phyloP scores from a whole-genome alignment of 1,139 yeast genomes.

The Pichia sorboxylosa region DNA sequence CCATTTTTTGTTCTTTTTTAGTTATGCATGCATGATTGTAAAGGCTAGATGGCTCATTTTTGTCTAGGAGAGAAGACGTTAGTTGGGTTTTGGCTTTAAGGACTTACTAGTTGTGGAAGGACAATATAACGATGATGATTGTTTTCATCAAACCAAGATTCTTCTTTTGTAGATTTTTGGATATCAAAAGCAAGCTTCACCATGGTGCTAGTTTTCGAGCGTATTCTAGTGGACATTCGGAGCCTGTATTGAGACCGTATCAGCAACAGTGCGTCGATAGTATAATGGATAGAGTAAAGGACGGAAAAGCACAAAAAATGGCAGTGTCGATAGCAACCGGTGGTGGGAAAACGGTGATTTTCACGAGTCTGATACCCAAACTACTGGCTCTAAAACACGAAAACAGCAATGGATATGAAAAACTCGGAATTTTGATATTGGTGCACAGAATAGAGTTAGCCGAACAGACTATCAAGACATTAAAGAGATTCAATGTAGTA shows the following conservation, averaged over 20 bases:
- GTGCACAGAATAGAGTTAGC: slow-evolving; percentile 81
- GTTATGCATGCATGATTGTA: no score
- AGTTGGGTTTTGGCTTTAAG: no score
- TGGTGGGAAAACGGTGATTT: slow-evolving; percentile 87
- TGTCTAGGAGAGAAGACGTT: no score
- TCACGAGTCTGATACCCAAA: slow-evolving; percentile 49
- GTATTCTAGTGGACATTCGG: no score
- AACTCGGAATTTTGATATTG: slow-evolving; percentile 39
- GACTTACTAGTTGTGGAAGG: no score
- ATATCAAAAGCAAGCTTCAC: no score
- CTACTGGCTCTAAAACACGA: slow-evolving; percentile 27
- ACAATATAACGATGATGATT: no score
- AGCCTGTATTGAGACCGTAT: slow-evolving; percentile 33
- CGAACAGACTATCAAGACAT: slow-evolving; percentile 50
- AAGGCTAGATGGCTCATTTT: no score
- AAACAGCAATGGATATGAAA: slow-evolving; percentile 29
- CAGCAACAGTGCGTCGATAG: slow-evolving; percentile 59
- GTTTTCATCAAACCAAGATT: no score
- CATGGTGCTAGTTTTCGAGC: no score
- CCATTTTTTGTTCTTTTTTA: no score
- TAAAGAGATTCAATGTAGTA: slow-evolving; percentile 28
- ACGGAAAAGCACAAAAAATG: slow-evolving; percentile 39
- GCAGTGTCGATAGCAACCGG: slow-evolving; percentile 92
- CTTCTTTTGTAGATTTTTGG: no score
- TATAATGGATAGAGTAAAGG: slow-evolving; percentile 38